Conservation (phyloP, 495 filamentous ascomycete genomes). For the Neurospora intermedia region DNA sequence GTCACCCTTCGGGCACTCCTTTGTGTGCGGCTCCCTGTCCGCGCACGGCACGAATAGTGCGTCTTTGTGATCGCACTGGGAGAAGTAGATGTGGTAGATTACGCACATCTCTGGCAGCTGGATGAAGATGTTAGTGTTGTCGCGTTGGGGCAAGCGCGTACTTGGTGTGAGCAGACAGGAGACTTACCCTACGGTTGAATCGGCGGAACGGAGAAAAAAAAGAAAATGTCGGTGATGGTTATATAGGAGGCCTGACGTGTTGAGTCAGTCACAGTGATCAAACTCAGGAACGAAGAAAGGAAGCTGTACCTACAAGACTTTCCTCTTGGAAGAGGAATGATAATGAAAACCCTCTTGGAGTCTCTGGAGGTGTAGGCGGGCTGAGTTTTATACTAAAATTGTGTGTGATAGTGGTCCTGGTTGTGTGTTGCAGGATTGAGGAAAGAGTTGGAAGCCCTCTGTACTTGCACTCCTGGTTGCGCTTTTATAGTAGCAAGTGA, state of each 20-base stretch:
- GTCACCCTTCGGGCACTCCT: not conserved
- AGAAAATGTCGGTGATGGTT: not conserved
- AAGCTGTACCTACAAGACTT: not conserved
- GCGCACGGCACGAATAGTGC: not conserved
- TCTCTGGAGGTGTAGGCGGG: not conserved
- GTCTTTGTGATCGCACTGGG: not conserved
- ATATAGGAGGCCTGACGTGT: not conserved
- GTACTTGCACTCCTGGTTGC: not conserved
- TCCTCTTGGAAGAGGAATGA: not conserved
- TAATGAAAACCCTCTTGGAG: not conserved
- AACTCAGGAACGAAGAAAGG: not conserved
- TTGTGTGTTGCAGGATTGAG: not conserved
- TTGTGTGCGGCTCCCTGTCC: not conserved
- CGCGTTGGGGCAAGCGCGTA: not conserved
- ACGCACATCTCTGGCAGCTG: not conserved
- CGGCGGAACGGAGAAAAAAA: not conserved
- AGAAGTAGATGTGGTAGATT: not conserved
- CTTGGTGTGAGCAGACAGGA: not conserved
- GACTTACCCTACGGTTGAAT: not conserved
- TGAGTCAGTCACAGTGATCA: not conserved
- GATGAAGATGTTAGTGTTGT: not conserved
- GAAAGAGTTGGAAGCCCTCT: not conserved
- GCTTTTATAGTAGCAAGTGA: not conserved
- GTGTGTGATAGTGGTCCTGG: too few relatives aligned
- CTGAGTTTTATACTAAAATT: too few relatives aligned